Evolutionary conservation across 495 filamentous ascomycete species (phyloP).

Genomic region (Penicillium pulvis): DNA sequence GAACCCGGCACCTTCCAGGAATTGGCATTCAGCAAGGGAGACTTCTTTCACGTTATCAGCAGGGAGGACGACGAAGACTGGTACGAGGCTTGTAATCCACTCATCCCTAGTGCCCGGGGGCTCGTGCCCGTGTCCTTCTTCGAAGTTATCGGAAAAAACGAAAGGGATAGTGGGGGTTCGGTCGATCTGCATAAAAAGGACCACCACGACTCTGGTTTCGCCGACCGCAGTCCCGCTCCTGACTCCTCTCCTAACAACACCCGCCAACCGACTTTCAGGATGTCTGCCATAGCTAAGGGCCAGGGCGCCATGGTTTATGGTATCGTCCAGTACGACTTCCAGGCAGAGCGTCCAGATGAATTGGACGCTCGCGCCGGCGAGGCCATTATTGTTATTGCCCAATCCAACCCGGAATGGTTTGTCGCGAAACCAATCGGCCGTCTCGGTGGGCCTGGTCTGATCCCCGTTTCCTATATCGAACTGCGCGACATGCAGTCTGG

Average conservation of each 20-base stretch:
- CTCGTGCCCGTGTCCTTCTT: slow-evolving; percentile 94
- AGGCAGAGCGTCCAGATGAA: slow-evolving; percentile 92
- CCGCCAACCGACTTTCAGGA: slow-evolving; percentile 45
- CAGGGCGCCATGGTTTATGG: slow-evolving; percentile 91
- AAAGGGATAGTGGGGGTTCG: slow-evolving; percentile 80
- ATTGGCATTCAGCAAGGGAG: slow-evolving; percentile 87
- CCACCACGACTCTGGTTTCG: slow-evolving; percentile 79
- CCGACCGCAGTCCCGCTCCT: slow-evolving; percentile 58
- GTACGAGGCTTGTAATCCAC: slow-evolving; percentile 99
- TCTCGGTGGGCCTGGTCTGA: slow-evolving; percentile 89
- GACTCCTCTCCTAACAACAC: slow-evolving; percentile 32
- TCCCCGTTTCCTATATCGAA: slow-evolving; percentile 96
- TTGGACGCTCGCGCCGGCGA: slow-evolving; percentile 93
- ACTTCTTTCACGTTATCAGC: slow-evolving; percentile 98
- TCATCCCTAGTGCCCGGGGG: slow-evolving; percentile 82
- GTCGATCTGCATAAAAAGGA: slow-evolving; percentile 59
- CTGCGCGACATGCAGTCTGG: slow-evolving; percentile 92
- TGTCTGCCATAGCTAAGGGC: slow-evolving; percentile 61
- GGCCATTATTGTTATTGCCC: slow-evolving; percentile 96
- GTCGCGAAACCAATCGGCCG: slow-evolving; percentile 97
- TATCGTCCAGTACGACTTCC: slow-evolving; percentile 95
- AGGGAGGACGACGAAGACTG: slow-evolving; percentile 92
- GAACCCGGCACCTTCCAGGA: slow-evolving; percentile 67
- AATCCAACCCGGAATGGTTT: slow-evolving; percentile 99
- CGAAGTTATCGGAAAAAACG: slow-evolving; percentile 85